phyloP scores from a whole-genome alignment of 306 rosid species.

The Trifolium fragiferum region DNA sequence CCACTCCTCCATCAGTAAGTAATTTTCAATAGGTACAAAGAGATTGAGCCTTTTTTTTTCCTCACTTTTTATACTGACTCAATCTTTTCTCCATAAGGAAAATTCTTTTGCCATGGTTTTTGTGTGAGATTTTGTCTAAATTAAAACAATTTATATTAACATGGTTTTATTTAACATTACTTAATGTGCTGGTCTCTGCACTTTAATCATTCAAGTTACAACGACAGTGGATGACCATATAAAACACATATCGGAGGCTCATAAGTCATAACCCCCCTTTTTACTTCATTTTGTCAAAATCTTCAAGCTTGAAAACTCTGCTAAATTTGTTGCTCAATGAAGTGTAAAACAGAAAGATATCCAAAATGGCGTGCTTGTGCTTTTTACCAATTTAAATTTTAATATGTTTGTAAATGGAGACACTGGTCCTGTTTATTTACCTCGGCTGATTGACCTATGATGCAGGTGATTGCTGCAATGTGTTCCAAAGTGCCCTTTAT shows the following conservation, averaged over 20 bases:
- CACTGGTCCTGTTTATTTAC: constrained; percentile 18
- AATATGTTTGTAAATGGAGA: constrained; percentile 1
- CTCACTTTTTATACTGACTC: background rate
- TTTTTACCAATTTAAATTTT: constrained; percentile 15
- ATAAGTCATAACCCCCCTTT: constrained; percentile 1
- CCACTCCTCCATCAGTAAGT: constrained; percentile 95
- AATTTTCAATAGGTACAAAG: constrained; percentile 32
- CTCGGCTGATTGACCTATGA: constrained; percentile 40
- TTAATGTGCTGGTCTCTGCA: background rate
- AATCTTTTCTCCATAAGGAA: constrained; percentile 31
- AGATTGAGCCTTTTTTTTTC: constrained; percentile 32
- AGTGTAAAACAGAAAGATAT: constrained; percentile 12
- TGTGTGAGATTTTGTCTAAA: constrained; percentile 30
- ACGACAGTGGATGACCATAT: background rate
- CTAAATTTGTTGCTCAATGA: constrained; percentile 22
- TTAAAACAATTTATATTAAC: background rate
- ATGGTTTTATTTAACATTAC: background rate
- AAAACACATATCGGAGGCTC: constrained; percentile 21
- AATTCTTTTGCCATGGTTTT: constrained; percentile 15
- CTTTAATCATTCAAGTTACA: background rate
- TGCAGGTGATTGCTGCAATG: constrained; percentile 94
- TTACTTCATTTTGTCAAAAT: background rate
- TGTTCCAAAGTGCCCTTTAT: constrained; percentile 94
- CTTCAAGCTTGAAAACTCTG: constrained; percentile 27
- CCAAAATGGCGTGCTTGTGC: constrained; percentile 8